Base-by-base conservation (phyloP, 352 stramenopile genomes). In the Phytophthora idaei region DNA sequence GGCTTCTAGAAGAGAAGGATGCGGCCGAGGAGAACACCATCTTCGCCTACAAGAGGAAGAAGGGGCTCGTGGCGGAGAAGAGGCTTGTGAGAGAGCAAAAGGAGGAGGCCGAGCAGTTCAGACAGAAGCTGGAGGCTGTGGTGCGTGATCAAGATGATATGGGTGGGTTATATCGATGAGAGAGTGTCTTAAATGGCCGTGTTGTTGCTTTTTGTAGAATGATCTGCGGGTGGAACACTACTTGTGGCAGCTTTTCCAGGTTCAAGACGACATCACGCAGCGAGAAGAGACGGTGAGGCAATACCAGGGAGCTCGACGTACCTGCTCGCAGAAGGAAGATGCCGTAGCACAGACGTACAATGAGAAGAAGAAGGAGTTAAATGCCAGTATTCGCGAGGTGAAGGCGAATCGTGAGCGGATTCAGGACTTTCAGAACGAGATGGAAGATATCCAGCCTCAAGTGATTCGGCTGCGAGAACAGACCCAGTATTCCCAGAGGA, bases 11-110 rank as follows among this genome's bases (percentile, higher is more conserved):
- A 57, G 83, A 83, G 9, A 99, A 99, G 71, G 96, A 98, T 63
- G 78, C 90, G 41, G 93, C 96, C 1, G 95, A 99, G 67, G 91
- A 97, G 57, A 87, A 90, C 46, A 96, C 90, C 1, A 95, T 99
- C 50, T 98, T 98, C 74, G 93, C 89, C 10, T 98, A 97, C 61
- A 97, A 98, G 69, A 97, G 98, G 74, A 98, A 98, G 69, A 99
- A 99, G 69, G 95, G 94, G 44, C 82, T 98, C 17, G 89, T 97
- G 29, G 82, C 83, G 1, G 95, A 99, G 75, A 95, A 95, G 60
- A 85, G 93, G 55, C 81, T 93, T 73, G 83, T 88, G 41, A 97
- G 97, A 76, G 94, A 98, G 73, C 97, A 99, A 74, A 97, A 97
- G 57, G 87, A 98, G 45, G 93, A 98, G 70, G 93, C 91, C 0